Evolutionary conservation across 1,139 yeast species (phyloP).

Genomic region (Protomyces pachydermus): DNA sequence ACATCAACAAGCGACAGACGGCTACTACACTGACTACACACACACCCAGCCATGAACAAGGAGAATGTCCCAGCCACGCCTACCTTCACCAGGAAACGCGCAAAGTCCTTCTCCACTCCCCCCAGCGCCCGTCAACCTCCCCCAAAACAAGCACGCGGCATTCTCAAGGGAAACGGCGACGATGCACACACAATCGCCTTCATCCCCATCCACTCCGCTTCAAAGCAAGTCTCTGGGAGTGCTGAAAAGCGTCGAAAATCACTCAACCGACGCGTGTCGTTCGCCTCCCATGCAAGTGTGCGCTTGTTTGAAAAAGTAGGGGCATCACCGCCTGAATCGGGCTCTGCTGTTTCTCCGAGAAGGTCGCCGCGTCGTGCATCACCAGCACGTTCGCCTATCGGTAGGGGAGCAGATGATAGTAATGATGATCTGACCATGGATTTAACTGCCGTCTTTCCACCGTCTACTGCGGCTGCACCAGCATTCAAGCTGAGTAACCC

Average conservation of each 20-base stretch:
- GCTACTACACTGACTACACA: not conserved
- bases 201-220: slow-evolving; percentile 18
- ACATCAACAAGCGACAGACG: not conserved
- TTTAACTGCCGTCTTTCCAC: slow-evolving; percentile 30
- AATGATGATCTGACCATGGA: slow-evolving; percentile 34
- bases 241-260: slow-evolving; percentile 26
- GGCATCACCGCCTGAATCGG: slow-evolving; percentile 1
- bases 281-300: slow-evolving; percentile 33
- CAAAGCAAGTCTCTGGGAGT: slow-evolving; percentile 1
- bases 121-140: not conserved
- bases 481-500: not conserved
- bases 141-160: slow-evolving; percentile 6
- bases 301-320: slow-evolving; percentile 25
- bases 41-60: slow-evolving; percentile 8
- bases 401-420: not conserved
- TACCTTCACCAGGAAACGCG: slow-evolving; percentile 17
- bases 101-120: slow-evolving; percentile 23
- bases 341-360: slow-evolving; percentile 5
- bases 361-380: slow-evolving; percentile 5
- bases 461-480: not conserved
- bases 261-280: slow-evolving; percentile 34
- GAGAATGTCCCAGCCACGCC: slow-evolving; percentile 19
- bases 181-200: slow-evolving; percentile 25
- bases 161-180: slow-evolving; percentile 21
- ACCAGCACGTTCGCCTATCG: slow-evolving; percentile 3